phyloP scores from a whole-genome alignment of 1,139 yeast species.

The Diutina pseudorugosa region DNA sequence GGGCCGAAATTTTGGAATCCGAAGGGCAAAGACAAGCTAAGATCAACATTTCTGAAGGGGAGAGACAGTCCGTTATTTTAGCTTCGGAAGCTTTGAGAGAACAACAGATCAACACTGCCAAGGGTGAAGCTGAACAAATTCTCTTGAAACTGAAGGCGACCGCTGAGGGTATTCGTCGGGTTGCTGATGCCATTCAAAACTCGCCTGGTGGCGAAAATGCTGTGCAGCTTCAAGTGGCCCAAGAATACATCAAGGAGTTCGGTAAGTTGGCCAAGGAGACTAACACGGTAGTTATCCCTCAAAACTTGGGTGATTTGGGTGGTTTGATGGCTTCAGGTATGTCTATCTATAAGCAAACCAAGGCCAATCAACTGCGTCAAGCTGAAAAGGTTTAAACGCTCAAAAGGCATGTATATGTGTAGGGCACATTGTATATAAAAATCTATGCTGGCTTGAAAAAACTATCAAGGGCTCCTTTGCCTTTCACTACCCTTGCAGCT shows the following conservation, averaged over 20 bases:
- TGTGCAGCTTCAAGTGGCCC: conserved; percentile 69
- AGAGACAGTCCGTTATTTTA: conserved; percentile 52
- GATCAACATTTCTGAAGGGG: conserved; percentile 69
- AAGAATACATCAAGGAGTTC: conserved; percentile 72
- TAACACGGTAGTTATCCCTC: conserved; percentile 67
- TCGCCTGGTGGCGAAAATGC: conserved; percentile 70
- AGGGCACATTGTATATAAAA: background rate
- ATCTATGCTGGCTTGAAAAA: conserved; percentile 28
- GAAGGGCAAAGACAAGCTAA: conserved; percentile 74
- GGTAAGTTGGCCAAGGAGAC: conserved; percentile 75
- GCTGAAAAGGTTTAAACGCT: background rate
- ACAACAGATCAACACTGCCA: conserved; percentile 40
- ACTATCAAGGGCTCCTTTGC: conserved; percentile 52
- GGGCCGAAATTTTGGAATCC: conserved; percentile 78
- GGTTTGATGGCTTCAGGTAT: conserved; percentile 46
- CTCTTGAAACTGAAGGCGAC: conserved; percentile 63
- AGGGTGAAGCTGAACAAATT: conserved; percentile 61
- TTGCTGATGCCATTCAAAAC: conserved; percentile 55
- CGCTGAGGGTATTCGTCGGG: conserved; percentile 52
- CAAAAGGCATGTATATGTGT: background rate
- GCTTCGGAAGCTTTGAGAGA: conserved; percentile 50
- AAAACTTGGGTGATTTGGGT: conserved; percentile 65
- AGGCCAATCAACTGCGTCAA: conserved; percentile 5
- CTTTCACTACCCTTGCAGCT: conserved; percentile 29
- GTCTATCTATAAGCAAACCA: conserved; percentile 24